Evolutionary conservation across 2,329 filamentous ascomycete species (phyloP).

Genomic region (Didymosphaeria variabile): DNA sequence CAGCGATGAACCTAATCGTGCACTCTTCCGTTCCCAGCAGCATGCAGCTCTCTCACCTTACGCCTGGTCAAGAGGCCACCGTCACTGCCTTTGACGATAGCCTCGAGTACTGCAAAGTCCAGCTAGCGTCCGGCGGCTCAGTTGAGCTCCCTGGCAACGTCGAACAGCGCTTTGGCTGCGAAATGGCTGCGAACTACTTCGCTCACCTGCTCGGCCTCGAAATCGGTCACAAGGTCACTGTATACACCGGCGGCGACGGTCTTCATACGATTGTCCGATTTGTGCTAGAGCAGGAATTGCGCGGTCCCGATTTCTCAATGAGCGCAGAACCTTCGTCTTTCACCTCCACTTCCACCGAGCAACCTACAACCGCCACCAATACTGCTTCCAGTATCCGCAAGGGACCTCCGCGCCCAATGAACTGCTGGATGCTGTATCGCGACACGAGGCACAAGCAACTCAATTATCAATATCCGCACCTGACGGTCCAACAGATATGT

Average conservation of each 20-base stretch:
- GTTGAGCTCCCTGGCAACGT: not conserved
- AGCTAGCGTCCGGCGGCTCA: not conserved
- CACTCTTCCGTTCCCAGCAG: not conserved
- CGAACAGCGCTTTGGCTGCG: not conserved
- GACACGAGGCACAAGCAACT: slow-evolving; percentile 31
- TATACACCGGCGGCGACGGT: not conserved
- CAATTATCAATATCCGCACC: slow-evolving; percentile 26
- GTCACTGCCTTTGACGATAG: not conserved
- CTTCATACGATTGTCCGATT: not conserved
- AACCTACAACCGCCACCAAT: not conserved
- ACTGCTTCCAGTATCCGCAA: slow-evolving; percentile 14
- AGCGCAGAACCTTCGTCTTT: not conserved
- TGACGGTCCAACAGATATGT: slow-evolving; percentile 37
- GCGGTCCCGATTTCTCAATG: not conserved
- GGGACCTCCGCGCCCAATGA: slow-evolving; percentile 39
- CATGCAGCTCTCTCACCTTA: not conserved
- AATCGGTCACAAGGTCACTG: not conserved
- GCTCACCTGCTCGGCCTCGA: not conserved
- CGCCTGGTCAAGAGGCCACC: not conserved
- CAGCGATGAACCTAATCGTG: not conserved
- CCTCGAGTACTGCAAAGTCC: not conserved
- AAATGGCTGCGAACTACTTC: not conserved
- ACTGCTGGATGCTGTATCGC: slow-evolving; percentile 38
- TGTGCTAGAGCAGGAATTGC: not conserved
- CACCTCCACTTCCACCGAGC: not conserved